Evolutionary conservation across 108 stramenopile species (phyloP).

Genomic region (Bacterosira constricta): DNA sequence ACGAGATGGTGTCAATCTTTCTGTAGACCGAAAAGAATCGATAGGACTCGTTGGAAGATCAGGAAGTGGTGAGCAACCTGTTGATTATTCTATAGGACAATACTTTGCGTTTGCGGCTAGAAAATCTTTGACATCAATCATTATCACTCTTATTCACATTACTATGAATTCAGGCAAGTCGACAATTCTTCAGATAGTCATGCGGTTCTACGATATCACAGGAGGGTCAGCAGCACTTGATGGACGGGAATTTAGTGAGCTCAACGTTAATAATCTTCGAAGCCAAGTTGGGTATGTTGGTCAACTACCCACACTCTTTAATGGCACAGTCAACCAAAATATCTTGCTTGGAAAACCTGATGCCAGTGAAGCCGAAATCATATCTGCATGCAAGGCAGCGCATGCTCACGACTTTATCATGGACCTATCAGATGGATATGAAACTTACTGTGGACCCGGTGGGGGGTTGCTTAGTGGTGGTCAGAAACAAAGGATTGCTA

Average conservation of each 20-base stretch:
- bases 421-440: conserved; percentile 51
- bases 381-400: conserved; percentile 40
- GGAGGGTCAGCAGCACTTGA: conserved; percentile 47
- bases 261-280: conserved; percentile 46
- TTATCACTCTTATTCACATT: no score
- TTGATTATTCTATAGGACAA: no score
- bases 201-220: conserved; percentile 48
- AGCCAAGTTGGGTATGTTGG: conserved; percentile 63
- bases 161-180: conserved; percentile 23
- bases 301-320: conserved; percentile 76
- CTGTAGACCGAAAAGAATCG: conserved; percentile 17
- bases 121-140: no score
- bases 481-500: conserved; percentile 33
- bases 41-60: conserved; percentile 16
- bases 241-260: conserved; percentile 44
- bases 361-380: conserved; percentile 43
- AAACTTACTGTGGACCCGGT: conserved; percentile 60
- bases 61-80: background rate
- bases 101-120: no score
- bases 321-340: conserved; percentile 69
- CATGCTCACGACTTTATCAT: conserved; percentile 66
- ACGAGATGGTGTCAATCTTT: conserved; percentile 20
- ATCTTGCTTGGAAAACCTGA: conserved; percentile 55
- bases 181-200: conserved; percentile 39
- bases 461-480: conserved; percentile 43